Percentiles rank a stretch among this genome's conserved stretches.
Evolutionary conservation across 2,329 filamentous ascomycete species (phyloP).

Genomic region (Didymella keratinophila): DNA sequence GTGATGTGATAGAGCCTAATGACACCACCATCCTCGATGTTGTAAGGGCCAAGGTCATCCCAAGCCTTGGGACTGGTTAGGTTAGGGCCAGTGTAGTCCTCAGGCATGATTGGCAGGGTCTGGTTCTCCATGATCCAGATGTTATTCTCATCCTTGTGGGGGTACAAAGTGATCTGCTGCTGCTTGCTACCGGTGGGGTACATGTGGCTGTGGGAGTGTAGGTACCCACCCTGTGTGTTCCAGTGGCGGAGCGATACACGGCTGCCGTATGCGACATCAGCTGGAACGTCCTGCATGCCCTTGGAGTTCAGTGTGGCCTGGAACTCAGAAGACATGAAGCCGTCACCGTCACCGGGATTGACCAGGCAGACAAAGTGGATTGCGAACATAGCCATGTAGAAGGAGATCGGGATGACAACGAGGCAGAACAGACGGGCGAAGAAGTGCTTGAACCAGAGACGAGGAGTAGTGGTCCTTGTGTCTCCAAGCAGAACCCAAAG

Average conservation of each 20-base stretch:
- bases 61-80: constrained; percentile 85
- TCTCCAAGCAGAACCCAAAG: constrained; percentile 96
- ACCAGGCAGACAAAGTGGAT: constrained; percentile 94
- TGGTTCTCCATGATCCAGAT: constrained; percentile 93
- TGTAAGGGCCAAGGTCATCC: constrained; percentile 74
- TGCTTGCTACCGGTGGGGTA: constrained; percentile 98
- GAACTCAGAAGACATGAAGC: constrained; percentile 99
- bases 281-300: constrained; percentile 92
- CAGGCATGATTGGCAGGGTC: constrained; percentile 73
- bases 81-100: constrained; percentile 75
- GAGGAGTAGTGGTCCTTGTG: constrained; percentile 81
- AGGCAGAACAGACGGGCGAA: constrained; percentile 90
- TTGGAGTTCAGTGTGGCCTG: constrained; percentile 97
- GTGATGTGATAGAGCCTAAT: constrained; percentile 83
- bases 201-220: constrained; percentile 97
- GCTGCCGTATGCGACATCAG: constrained; percentile 89
- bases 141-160: constrained; percentile 99
- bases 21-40: constrained; percentile 80
- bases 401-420: constrained; percentile 84
- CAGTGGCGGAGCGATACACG: constrained; percentile 86
- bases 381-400: constrained; percentile 97
- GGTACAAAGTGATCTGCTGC: constrained; percentile 97
- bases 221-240: constrained; percentile 96
- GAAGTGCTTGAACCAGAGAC: constrained; percentile 92
- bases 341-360: constrained; percentile 96